A percentile compares a stretch with the other conserved stretches of the same genome.
Conservation (phyloP, 2,329 filamentous ascomycete species). For the Stagonosporopsis chrysanthemi region DNA sequence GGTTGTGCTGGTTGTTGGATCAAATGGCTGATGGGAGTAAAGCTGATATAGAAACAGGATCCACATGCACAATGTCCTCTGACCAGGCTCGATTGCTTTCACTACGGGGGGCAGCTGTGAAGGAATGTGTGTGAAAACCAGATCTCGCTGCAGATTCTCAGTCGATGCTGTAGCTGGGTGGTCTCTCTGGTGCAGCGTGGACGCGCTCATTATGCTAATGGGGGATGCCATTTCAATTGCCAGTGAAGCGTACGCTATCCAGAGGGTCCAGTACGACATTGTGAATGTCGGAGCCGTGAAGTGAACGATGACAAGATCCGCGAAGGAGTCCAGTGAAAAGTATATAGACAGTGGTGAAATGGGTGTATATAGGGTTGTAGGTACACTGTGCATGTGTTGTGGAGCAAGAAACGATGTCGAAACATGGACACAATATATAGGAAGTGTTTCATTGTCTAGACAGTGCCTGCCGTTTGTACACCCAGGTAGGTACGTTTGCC, state of each 20-base stretch:
- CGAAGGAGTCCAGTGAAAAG: neutral
- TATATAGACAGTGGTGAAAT: neutral
- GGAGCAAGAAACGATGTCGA: neutral
- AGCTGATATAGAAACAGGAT: neutral
- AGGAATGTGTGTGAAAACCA: neutral
- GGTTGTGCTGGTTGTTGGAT: neutral
- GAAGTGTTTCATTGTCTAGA: neutral
- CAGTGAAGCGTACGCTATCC: neutral
- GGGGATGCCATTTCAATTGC: neutral
- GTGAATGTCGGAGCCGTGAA: neutral
- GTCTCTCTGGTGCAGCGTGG: neutral
- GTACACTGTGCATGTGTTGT: neutral
- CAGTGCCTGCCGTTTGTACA: neutral
- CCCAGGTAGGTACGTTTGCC: neutral
- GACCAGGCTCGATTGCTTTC: neutral
- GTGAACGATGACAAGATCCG: neutral
- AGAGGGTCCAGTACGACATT: neutral
- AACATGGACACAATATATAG: neutral
- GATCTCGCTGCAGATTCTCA: neutral
- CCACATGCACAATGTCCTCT: neutral
- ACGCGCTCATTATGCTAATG: neutral
- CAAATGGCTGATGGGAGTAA: neutral
- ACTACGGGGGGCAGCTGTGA: neutral
- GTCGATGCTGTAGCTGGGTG: neutral
- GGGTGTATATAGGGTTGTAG: neutral